These are phyloP conservation scores for Rhododendron kiyosumense DNA, from an alignment of 148 eudicot species.

Conservation along the genomic window DNA sequence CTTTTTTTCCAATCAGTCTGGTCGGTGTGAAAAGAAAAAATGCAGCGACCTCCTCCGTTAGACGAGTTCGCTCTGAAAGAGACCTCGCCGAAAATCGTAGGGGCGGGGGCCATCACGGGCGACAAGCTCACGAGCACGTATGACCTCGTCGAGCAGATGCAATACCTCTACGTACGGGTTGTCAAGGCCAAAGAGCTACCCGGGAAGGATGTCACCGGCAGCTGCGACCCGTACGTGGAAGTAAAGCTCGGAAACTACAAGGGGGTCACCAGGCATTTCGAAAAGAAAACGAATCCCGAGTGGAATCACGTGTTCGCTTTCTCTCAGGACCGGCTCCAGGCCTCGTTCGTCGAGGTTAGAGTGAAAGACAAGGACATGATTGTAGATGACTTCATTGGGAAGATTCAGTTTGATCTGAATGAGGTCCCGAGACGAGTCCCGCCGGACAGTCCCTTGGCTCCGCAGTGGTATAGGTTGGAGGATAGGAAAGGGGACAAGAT, in stretches of 20 bases:
- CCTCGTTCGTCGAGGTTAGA: slow-evolving; percentile 46
- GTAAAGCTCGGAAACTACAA: slow-evolving; percentile 73
- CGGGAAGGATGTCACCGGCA: slow-evolving; percentile 47
- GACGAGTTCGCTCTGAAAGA: slow-evolving; percentile 66
- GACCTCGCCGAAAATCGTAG: slow-evolving; percentile 60
- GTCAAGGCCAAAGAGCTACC: slow-evolving; percentile 69
- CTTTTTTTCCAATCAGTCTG: neutral
- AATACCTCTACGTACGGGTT: slow-evolving; percentile 63
- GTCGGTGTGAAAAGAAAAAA: slow-evolving; percentile 9
- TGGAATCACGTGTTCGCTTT: slow-evolving; percentile 82
- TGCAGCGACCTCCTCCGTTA: slow-evolving; percentile 29
- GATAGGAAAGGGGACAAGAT: slow-evolving; percentile 47
- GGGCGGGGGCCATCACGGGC: slow-evolving; percentile 39
- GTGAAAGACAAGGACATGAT: slow-evolving; percentile 64
- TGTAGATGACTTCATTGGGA: slow-evolving; percentile 62
- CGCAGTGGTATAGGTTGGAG: slow-evolving; percentile 73
- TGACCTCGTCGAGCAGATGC: slow-evolving; percentile 89
- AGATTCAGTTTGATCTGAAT: slow-evolving; percentile 40
- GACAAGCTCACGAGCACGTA: slow-evolving; percentile 63
- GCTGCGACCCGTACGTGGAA: slow-evolving; percentile 74
- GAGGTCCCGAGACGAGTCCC: slow-evolving; percentile 72
- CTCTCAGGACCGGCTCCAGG: slow-evolving; percentile 61
- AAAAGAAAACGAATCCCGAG: slow-evolving; percentile 57
- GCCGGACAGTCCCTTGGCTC: slow-evolving; percentile 81
- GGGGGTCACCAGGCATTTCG: slow-evolving; percentile 63